Conservation (phyloP, 2,329 filamentous ascomycete genomes). For the Macrophomina phaseolina region DNA sequence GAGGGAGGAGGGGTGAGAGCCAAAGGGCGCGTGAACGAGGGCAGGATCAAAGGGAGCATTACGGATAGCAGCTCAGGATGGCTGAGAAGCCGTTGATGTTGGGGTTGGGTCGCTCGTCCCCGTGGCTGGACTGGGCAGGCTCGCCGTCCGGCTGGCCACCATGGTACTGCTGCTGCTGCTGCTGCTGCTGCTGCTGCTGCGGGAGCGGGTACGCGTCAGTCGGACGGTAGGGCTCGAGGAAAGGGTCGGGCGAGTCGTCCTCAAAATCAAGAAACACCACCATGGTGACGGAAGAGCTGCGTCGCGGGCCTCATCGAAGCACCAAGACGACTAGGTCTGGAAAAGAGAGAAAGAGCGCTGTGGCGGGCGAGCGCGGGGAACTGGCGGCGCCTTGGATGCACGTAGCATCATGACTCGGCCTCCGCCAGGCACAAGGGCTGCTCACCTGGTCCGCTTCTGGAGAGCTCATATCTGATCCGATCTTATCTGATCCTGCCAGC, state of each 20-base stretch:
- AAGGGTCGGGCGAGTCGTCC: conserved; percentile 41
- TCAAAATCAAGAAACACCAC: conserved; percentile 53
- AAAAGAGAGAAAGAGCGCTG: conserved; percentile 3
- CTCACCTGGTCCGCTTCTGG: conserved; percentile 11
- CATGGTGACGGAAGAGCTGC: conserved; percentile 39
- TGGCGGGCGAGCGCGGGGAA: not conserved
- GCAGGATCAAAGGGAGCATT: conserved; percentile 49
- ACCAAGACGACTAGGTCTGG: not conserved
- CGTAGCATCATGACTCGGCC: conserved; percentile 25
- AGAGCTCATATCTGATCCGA: not conserved
- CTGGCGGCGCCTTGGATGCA: not conserved
- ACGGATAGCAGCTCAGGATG: conserved; percentile 72
- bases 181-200: conserved; percentile 41
- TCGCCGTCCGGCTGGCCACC: conserved; percentile 31
- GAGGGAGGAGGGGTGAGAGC: not conserved
- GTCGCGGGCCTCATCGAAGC: conserved; percentile 27
- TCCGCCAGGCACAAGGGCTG: not conserved
- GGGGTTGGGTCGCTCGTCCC: conserved; percentile 50
- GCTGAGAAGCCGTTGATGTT: conserved; percentile 66
- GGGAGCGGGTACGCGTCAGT: conserved; percentile 29
- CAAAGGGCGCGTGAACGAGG: not conserved
- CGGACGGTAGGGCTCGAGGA: conserved; percentile 30
- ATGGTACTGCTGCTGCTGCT: conserved; percentile 41
- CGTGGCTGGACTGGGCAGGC: conserved; percentile 23
- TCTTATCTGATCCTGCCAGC: conserved; percentile 15